Evolutionary conservation across 2,329 filamentous ascomycete species (phyloP), one percentile per base, ranked within the genome.

Genomic region (Penicillium brevicompactum): DNA sequence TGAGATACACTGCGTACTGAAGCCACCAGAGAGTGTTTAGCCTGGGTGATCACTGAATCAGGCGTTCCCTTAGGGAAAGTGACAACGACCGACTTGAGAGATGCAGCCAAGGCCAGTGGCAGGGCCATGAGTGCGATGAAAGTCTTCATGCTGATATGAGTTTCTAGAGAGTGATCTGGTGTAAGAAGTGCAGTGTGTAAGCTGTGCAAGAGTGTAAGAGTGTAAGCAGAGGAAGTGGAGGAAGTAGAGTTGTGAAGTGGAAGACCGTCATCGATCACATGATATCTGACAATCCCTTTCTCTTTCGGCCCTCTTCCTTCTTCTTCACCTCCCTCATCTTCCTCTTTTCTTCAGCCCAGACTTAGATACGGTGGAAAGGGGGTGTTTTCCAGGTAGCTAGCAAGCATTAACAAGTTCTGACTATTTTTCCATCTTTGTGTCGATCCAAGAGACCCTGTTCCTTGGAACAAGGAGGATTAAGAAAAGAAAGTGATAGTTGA

Each of bases 11-110:
- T 47, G 62, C 79, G 60, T 73, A 82, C 90, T 38, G 86, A 87
- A 44, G 86, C 79, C 49, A 80, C 75, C 65, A 96, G 87, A 2
- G 84, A 83, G 41, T 87, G 75, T 79, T 88, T 94, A 43, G 90
- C 91, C 53, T 89, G 74, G 21, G 86, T 77, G 31, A 96, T 73
- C 34, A 95, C 78, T 34, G 79, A 81, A 60, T 88, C 78, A 18
- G 91, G 87, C 65, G 86, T 88, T 46, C 84, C 81, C 49, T 86
- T 78, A 22, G 88, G 85, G 70, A 91, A 96, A 68, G 84, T 90
- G 67, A 97, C 81, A 65, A 97, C 87, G 60, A 95, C 85, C 34
- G 85, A 84, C 74, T 91, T 90, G 69, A 87, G 83, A 1, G 78
- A 74, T 47, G 62, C 78, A 53, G 88, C 87, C 65, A 90, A 82